Evolutionary conservation across 2,329 filamentous ascomycete genomes (phyloP), one percentile per base, ranked within the genome.

Genomic region (Stylonectria norvegica): DNA sequence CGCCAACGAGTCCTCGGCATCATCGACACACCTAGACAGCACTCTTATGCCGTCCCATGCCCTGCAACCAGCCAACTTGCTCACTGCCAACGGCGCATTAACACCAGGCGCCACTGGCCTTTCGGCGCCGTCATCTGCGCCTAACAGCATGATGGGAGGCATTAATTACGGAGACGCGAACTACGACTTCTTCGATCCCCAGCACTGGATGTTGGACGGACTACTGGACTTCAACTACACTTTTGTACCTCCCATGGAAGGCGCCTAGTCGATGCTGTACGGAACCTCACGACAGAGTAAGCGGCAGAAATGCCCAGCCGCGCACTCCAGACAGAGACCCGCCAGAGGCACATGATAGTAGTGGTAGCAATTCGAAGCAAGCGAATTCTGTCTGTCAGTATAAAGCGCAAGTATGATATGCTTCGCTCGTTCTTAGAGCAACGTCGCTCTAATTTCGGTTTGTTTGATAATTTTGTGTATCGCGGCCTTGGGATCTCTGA

Each of bases 191-290:
- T 95, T 95, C 58, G 89, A 95, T 65, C 88, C 90, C 1, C 75
- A 95, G 56, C 88, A 91, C 62, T 96, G 90, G 90, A 89, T 95
- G 72, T 71, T 96, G 45, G 90, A 96, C 62, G 87, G 87, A 11
- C 72, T 91, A 22, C 73, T 93, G 45, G 86, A 90, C 59, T 85
- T 91, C 59, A 87, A 86, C 49, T 89, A 84, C 58, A 75, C 72
- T 9, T 83, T 78, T 55, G 71, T 75, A 25, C 66, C 68, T 41
- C 70, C 73, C 1, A 61, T 80, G 25, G 78, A 83, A 45, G 71
- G 75, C 47, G 66, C 73, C 47, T 78, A 61, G 45, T n/a, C n/a
- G n/a, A n/a, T n/a, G n/a, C n/a, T n/a, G n/a, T n/a, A n/a, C n/a
- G n/a, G n/a, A n/a, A n/a, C n/a, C n/a, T n/a, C n/a, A n/a, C n/a